Percentiles rank a stretch among this genome's conserved stretches.
Conservation (phyloP, 2,329 filamentous ascomycete genomes). For the Triangularia setosa region DNA sequence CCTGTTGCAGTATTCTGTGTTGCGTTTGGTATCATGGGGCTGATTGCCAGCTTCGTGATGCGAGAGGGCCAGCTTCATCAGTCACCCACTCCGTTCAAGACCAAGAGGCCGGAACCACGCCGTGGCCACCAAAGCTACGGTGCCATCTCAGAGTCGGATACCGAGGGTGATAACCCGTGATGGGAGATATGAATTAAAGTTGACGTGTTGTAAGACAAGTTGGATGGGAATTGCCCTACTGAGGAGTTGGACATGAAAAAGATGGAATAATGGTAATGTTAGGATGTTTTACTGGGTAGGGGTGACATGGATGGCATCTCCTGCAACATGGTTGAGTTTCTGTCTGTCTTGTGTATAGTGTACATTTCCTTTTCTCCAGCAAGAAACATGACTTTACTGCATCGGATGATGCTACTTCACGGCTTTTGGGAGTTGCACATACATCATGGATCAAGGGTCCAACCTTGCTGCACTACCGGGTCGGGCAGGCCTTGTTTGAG, state of each 20-base stretch:
- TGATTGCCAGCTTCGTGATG: conserved; percentile 12
- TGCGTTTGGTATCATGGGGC: conserved; percentile 1
- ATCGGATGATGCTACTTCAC: neutral
- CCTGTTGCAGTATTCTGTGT: conserved; percentile 8
- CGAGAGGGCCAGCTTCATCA: conserved; percentile 9
- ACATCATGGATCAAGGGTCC: neutral
- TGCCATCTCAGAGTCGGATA: neutral
- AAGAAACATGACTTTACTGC: neutral
- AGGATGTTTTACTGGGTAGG: neutral
- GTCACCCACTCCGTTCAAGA: neutral
- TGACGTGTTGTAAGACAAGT: neutral
- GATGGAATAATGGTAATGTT: neutral
- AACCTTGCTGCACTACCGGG: neutral
- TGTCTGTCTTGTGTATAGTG: too few relatives aligned
- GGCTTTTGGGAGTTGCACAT: neutral
- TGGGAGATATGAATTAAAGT: neutral
- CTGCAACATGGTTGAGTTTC: neutral
- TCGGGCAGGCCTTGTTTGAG: too few relatives aligned
- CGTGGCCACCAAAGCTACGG: neutral
- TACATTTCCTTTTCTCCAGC: neutral
- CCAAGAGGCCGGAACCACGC: neutral
- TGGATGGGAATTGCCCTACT: neutral
- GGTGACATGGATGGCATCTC: neutral
- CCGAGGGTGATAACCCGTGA: neutral
- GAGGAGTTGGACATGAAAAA: neutral